A percentile compares a stretch with the other conserved stretches of the same genome.
Conservation (phyloP, 371 early-diverging fungal genomes). For the Mucor circinelloides region DNA sequence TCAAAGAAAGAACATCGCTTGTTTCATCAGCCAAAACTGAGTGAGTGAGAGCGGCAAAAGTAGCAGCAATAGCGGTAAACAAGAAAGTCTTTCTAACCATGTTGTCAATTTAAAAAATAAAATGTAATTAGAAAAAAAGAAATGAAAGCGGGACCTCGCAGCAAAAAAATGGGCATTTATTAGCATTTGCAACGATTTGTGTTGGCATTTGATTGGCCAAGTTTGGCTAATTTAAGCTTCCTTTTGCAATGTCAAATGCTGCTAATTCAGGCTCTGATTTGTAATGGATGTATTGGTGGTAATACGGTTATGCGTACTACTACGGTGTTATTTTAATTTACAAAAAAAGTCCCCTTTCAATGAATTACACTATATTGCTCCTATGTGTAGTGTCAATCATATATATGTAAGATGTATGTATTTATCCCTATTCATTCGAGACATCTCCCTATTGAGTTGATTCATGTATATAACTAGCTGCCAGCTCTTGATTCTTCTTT, state of each 20-base stretch:
- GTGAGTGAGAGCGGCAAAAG: slow-evolving; percentile 43
- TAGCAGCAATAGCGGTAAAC: slow-evolving; percentile 43
- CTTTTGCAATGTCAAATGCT: background rate
- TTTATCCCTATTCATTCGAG: background rate
- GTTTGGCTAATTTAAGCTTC: background rate
- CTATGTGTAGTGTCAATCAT: background rate
- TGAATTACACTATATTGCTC: no score
- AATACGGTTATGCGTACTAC: no score
- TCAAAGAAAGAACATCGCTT: slow-evolving; percentile 77
- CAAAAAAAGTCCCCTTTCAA: no score
- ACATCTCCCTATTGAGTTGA: background rate
- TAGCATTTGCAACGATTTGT: slow-evolving; percentile 7
- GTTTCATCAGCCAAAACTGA: slow-evolving; percentile 37
- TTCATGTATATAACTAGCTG: background rate
- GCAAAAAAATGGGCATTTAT: background rate
- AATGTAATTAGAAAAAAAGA: slow-evolving; percentile 14
- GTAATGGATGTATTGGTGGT: background rate
- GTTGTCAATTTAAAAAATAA: slow-evolving; percentile 4
- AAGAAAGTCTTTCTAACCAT: slow-evolving; percentile 49
- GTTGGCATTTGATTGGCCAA: slow-evolving; percentile 19
- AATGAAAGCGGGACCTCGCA: slow-evolving; percentile 8
- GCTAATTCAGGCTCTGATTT: background rate
- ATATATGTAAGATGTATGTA: background rate
- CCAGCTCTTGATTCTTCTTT: background rate
- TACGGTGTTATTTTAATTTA: no score